Conservation (phyloP, 306 rosid genomes). For the Quillaja saponaria region DNA sequence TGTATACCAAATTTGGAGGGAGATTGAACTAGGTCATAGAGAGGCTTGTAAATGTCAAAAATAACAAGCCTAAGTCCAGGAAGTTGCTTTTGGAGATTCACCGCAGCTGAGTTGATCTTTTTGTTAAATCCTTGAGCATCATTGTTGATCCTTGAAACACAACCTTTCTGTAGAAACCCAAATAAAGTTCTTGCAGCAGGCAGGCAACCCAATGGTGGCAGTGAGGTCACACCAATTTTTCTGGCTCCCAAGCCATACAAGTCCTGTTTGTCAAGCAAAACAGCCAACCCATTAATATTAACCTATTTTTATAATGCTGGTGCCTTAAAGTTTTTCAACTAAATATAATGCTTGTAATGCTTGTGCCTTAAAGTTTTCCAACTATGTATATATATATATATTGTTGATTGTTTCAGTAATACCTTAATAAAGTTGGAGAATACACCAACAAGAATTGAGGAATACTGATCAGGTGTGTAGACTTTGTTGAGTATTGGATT, state of each 20-base stretch:
- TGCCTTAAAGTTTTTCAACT: background rate
- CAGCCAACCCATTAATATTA: background rate
- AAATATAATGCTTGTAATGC: no score
- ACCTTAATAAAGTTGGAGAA: conserved; percentile 74
- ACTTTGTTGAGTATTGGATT: conserved; percentile 67
- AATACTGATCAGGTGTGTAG: conserved; percentile 73
- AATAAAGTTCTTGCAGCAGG: conserved; percentile 72
- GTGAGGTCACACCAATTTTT: conserved; percentile 87
- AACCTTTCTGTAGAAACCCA: conserved; percentile 61
- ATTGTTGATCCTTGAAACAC: conserved; percentile 64
- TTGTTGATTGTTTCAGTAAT: background rate
- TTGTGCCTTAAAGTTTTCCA: background rate
- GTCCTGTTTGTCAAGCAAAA: conserved; percentile 43
- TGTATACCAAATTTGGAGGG: conserved; percentile 74
- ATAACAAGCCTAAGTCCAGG: conserved; percentile 71
- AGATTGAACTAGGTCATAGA: conserved; percentile 62
- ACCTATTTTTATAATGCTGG: background rate
- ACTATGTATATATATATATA: background rate
- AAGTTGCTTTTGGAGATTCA: conserved; percentile 66
- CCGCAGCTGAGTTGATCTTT: conserved; percentile 63
- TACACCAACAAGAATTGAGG: conserved; percentile 45
- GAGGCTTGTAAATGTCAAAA: conserved; percentile 81
- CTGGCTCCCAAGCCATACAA: conserved; percentile 84
- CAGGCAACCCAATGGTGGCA: conserved; percentile 92
- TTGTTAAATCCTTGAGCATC: conserved; percentile 80